Evolutionary conservation across 257 asterid species (phyloP), one percentile per base, ranked within the genome.

Genomic region (Solanum habrochaites): DNA sequence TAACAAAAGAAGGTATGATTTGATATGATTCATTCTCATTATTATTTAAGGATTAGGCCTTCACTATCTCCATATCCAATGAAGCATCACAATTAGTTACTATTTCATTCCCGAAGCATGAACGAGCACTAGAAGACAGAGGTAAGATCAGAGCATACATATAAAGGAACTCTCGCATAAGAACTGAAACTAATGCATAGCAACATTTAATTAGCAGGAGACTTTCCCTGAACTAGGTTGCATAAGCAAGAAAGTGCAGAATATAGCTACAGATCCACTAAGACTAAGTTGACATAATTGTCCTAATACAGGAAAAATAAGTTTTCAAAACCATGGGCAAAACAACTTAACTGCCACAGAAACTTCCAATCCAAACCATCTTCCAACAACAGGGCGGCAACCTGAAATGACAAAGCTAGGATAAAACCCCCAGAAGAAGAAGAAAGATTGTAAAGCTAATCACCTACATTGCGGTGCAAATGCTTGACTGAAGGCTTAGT

Each of bases 361-460:
- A 89, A 90, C 88, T 90, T 88, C 87, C 87, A 47, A 85, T 83
- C 42, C 88, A 73, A 87, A 93, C 82, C 88, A 85, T 87, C 92
- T 88, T 56, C 88, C 89, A 86, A 81, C 86, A 85, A 73, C 85
- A 87, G 86, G 85, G 91, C 92, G 93, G 91, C 93, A 88, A 87
- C 95, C 95, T 94, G 94, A 93, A 93, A 92, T 83, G 77, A 85
- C 67, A 88, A 88, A 91, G 72, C 75, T 81, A 88, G 85, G 86
- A 89, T 88, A 91, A 90, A 85, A 86, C 88, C 87, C 86, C 87
- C 87, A 77, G 82, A 86, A 74, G 56, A 78, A 86, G 88, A 87
- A 86, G 88, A 80, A 70, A 71, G 87, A 85, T 52, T 75, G 90
- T 66, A 92, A 90, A 87, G 86, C 89, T 64, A 70, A 88, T 88